Evolutionary conservation across 495 filamentous ascomycete species (phyloP).

Genomic region (Usnea hakonensis): DNA sequence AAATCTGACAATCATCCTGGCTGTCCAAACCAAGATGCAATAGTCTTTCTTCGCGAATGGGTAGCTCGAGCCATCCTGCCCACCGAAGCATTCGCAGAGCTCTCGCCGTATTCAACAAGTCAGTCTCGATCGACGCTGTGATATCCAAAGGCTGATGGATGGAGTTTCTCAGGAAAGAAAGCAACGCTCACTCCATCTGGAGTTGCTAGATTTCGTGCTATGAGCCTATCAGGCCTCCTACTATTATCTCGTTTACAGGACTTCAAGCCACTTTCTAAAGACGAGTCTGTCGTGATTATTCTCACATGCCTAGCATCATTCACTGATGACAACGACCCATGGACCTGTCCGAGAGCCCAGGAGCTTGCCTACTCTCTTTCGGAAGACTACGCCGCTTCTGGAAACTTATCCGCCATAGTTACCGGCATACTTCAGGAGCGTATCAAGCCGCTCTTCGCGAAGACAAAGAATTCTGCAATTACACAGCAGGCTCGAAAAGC

Average conservation of each 20-base stretch:
- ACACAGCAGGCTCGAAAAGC: constrained; percentile 56
- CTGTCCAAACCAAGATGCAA: background rate
- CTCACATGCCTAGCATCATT: constrained; percentile 37
- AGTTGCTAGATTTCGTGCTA: constrained; percentile 6
- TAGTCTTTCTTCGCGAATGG: constrained; percentile 11
- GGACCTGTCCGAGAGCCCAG: constrained; percentile 39
- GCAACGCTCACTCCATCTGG: constrained; percentile 6
- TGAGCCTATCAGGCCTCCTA: constrained; percentile 6
- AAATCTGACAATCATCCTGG: background rate
- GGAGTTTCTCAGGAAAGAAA: constrained; percentile 1
- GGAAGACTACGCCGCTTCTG: constrained; percentile 21
- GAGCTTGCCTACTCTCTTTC: constrained; percentile 36
- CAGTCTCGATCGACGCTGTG: background rate
- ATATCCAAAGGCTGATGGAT: background rate
- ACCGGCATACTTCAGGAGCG: constrained; percentile 33
- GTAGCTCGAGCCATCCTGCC: constrained; percentile 14
- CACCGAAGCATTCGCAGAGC: constrained; percentile 16
- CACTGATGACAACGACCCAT: constrained; percentile 44
- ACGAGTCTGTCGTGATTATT: constrained; percentile 30
- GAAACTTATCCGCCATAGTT: constrained; percentile 32
- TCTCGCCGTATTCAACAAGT: constrained; percentile 19
- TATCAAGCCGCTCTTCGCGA: constrained; percentile 65
- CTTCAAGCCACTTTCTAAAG: background rate
- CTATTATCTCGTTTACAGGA: constrained; percentile 13
- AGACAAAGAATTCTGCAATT: constrained; percentile 53